Evolutionary conservation across 2,329 filamentous ascomycete species (phyloP).

Genomic region (Epichloe gansuensis): DNA sequence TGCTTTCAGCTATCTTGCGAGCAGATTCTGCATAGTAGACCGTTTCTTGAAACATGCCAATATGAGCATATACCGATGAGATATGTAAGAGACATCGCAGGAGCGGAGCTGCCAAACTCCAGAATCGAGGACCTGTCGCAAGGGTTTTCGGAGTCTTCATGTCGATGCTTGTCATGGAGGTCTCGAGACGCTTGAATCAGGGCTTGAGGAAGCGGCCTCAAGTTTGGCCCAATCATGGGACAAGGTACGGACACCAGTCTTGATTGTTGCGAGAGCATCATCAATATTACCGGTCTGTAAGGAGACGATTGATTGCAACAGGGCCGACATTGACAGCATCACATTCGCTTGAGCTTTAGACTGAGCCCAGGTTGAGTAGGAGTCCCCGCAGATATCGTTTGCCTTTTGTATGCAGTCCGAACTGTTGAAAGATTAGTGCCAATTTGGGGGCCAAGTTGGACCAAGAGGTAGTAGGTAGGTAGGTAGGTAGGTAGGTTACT

Average conservation of each 20-base stretch:
- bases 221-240: conserved; percentile 44
- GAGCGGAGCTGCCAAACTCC: conserved; percentile 64
- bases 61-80: conserved; percentile 66
- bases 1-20: conserved; percentile 59
- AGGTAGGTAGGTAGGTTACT: not conserved
- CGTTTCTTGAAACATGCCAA: conserved; percentile 81
- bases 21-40: conserved; percentile 81
- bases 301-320: conserved; percentile 52
- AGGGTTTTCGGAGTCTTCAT: conserved; percentile 11
- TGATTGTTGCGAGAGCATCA: conserved; percentile 44
- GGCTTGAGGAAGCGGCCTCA: conserved; percentile 22
- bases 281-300: conserved; percentile 50
- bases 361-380: conserved; percentile 20
- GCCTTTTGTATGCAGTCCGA: conserved; percentile 25
- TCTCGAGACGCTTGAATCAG: conserved; percentile 17
- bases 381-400: conserved; percentile 22
- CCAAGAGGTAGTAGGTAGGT: not conserved
- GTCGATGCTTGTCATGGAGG: conserved; percentile 17
- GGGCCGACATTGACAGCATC: conserved; percentile 22
- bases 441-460: not conserved
- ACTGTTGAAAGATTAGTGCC: conserved; percentile 10
- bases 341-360: conserved; percentile 22
- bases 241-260: conserved; percentile 43
- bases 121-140: conserved; percentile 51
- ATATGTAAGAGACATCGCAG: conserved; percentile 62